Evolutionary conservation across 2,329 filamentous ascomycete genomes (phyloP).

Genomic region (Gnomoniopsis sp.): DNA sequence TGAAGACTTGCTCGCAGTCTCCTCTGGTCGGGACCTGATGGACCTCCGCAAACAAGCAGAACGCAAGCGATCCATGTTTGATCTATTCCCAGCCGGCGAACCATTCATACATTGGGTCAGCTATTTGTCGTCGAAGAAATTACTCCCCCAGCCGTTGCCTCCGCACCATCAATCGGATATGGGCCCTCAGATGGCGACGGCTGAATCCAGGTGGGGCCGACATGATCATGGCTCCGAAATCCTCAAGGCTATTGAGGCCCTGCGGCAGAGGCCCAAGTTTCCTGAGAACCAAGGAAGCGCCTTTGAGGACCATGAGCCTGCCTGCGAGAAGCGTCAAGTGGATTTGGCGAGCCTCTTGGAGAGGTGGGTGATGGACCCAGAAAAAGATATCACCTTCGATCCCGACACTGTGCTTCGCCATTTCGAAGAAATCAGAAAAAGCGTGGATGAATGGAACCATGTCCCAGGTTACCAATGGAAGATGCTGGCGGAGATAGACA

Average conservation of each 20-base stretch:
- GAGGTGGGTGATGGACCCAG: background rate
- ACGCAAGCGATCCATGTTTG: constrained; percentile 1
- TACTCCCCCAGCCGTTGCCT: constrained; percentile 7
- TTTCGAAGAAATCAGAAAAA: too few relatives aligned
- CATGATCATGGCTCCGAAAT: background rate
- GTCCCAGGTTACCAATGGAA: too few relatives aligned
- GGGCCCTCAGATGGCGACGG: background rate
- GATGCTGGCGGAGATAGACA: too few relatives aligned
- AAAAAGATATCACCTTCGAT: background rate
- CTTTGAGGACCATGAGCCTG: background rate
- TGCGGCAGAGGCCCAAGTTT: background rate
- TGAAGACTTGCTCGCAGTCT: constrained; percentile 51
- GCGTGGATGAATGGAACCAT: too few relatives aligned
- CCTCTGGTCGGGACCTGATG: constrained; percentile 38
- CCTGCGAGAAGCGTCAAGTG: background rate
- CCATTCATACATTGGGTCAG: constrained; percentile 11
- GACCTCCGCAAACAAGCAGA: constrained; percentile 28
- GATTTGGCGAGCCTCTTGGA: background rate
- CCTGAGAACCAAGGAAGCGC: background rate
- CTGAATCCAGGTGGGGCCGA: background rate
- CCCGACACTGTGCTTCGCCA: background rate
- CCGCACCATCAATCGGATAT: background rate
- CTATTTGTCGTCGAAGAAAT: constrained; percentile 10
- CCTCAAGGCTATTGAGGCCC: background rate
- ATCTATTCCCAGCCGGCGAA: constrained; percentile 10